Evolutionary conservation across 148 eudicot species (phyloP), one percentile per base, ranked within the genome.

Genomic region (Heliamphora exappendiculata): DNA sequence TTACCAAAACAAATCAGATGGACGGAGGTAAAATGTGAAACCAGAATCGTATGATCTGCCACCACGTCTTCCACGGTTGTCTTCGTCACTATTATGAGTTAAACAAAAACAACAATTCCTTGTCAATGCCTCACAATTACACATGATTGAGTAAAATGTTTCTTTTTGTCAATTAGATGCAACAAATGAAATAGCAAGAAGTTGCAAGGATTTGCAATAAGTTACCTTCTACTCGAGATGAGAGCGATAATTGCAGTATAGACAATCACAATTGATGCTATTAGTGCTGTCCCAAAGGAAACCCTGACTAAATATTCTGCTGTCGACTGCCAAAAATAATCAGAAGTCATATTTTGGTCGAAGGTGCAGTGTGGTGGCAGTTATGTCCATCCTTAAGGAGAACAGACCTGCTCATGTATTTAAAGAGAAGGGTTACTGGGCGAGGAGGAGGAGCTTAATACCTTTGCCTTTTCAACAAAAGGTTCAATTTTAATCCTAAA

Each of bases 261-360:
- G 28, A 94, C 98, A 60, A 94, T 75, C 79, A 94, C 90, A 79
- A 94, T 89, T 10, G 98, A 94, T 79, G 98, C 98, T 85, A 94
- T 86, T 45, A 94, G 82, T 55, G 97, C 89, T 50, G 98, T 94
- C 79, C 97, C 98, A 82, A 94, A 94, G 14, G 97, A 88, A 82
- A 94, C 97, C 87, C 98, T 86, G 79, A 94, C 85, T 70, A 92
- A 63, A 79, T 92, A 94, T 82, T 92, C 98, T 42, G 90, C 87
- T 54, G 89, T 87, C 74, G 91, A 88, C 98, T 94, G 93, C 84
- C 80, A 83, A 79, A 64, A 58, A 74, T 26, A 73, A 34, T 31
- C 37, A 11, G 39, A 68, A n/a, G 41, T 34, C 28, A 78, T 19
- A 63, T 47, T n/a, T 49, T 45, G 29, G 74, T 79, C 26, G 68